Evolutionary conservation across 75 land plant species (phyloP).

Genomic region (Gnetum montanum): DNA sequence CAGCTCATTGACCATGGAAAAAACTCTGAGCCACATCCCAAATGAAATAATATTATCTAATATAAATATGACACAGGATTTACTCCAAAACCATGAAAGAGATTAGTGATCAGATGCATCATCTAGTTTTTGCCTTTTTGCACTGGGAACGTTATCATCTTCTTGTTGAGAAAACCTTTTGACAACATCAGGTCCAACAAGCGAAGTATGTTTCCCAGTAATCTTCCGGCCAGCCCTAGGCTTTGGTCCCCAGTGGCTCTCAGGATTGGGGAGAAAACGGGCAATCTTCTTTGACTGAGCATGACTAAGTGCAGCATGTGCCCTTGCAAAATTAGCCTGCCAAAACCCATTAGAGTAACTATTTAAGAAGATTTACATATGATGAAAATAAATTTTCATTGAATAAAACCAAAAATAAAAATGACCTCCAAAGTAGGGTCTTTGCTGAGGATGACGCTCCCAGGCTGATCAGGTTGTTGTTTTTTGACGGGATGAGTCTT

Average conservation of each 20-base stretch:
- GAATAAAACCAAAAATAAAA: not conserved
- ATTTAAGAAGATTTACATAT: too few species aligned
- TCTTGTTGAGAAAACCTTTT: slow-evolving; percentile 19
- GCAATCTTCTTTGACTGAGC: slow-evolving; percentile 82
- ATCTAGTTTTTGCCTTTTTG: slow-evolving; percentile 56
- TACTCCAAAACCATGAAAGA: too few species aligned
- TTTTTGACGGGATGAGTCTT: slow-evolving; percentile 90
- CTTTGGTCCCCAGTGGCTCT: slow-evolving; percentile 96
- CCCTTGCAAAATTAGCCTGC: slow-evolving; percentile 91
- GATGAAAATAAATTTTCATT: too few species aligned
- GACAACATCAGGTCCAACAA: slow-evolving; percentile 30
- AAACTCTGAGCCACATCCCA: too few species aligned
- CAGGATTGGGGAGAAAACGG: slow-evolving; percentile 94
- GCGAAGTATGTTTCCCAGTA: slow-evolving; percentile 68
- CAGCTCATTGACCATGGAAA: too few species aligned
- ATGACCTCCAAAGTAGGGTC: slow-evolving; percentile 72
- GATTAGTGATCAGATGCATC: slow-evolving; percentile 11
- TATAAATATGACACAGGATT: too few species aligned
- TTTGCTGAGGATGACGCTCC: slow-evolving; percentile 72
- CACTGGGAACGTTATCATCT: slow-evolving; percentile 16
- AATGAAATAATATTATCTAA: too few species aligned
- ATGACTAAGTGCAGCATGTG: slow-evolving; percentile 83
- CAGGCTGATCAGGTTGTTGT: slow-evolving; percentile 67
- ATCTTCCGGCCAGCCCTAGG: slow-evolving; percentile 85
- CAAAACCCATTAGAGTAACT: too few species aligned